phyloP scores from a whole-genome alignment of 1,284 basidiomycete genomes.

The Exobasidium rhododendri region DNA sequence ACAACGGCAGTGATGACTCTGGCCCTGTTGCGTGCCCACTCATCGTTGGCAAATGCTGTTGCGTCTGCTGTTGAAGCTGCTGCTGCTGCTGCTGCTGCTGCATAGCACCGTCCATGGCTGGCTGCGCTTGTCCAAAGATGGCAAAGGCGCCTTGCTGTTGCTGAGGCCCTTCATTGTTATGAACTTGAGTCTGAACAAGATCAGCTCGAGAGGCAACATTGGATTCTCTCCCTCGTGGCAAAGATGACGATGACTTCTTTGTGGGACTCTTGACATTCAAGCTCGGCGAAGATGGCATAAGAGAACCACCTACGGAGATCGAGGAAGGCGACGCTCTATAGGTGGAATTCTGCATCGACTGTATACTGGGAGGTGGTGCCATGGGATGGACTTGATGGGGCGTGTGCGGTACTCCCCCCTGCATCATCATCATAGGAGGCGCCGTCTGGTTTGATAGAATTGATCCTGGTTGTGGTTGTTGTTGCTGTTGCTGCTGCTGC shows the following conservation, averaged over 20 bases:
- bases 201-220: not conserved
- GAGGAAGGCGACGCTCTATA: not conserved
- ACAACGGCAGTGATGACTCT: too few relatives aligned
- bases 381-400: not conserved
- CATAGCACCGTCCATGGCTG: not conserved
- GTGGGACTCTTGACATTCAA: not conserved
- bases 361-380: not conserved
- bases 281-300: not conserved
- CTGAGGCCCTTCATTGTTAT: not conserved
- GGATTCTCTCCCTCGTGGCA: not conserved
- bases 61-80: slow-evolving; percentile 9
- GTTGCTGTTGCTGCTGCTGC: slow-evolving; percentile 20
- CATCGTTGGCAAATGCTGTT: slow-evolving; percentile 1
- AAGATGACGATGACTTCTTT: not conserved
- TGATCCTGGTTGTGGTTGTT: not conserved
- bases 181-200: not conserved
- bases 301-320: not conserved
- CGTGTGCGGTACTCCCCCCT: not conserved
- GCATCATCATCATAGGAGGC: not conserved
- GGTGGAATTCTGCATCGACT: too few relatives aligned
- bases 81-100: slow-evolving; percentile 1
- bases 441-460: not conserved
- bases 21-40: not conserved
- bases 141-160: not conserved
- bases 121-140: not conserved